Evolutionary conservation across 1,284 basidiomycete genomes (phyloP), one percentile per base, ranked within the genome.

Genomic region (Ustilago loliicola): DNA sequence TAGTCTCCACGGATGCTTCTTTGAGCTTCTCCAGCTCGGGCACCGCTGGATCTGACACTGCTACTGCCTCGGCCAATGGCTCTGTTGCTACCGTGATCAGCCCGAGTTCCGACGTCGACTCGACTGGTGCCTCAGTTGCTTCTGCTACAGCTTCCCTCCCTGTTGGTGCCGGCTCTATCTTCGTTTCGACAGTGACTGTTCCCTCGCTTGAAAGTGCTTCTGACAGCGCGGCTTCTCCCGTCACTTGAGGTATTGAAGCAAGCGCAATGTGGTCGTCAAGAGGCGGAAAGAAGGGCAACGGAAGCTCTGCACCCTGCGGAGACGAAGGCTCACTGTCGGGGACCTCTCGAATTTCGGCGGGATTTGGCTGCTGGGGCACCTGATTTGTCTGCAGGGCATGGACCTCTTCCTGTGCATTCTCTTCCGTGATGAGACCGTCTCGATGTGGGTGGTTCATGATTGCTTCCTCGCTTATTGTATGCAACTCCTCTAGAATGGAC

Each of bases 401-500:
- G 25, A n/a, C 48, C 48, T 9, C 48, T 19, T 50, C 23, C 25
- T 13, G 27, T 15, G 25, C 23, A 13, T 7, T n/a, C 4, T 53
- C 23, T 25, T 30, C 19, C 13, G 11, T 11, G 8, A 7, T 51
- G 1, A 45, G 13, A 19, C 45, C 17, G 21, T 30, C n/a, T 3
- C 45, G 48, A 13, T 60, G 29, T 11, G 36, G 21, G 7, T 30
- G 42, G 25, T 25, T 30, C 11, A 23, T 23, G 34, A 63, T 53
- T 11, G 50, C 65, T 34, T 78, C 67, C 47, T 78, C 68, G 52
- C 67, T 66, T 30, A 78, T 78, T 36, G 61, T 57, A 57, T 75
- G 76, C 54, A 78, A 60, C 50, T 78, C 76, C 53, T 78, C 64
- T 25, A 78, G 56, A 2, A 78, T 62, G 23, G 76, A 75, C 21